Conservation (phyloP, 495 filamentous ascomycete species). For the Neurospora tetrasperma region DNA sequence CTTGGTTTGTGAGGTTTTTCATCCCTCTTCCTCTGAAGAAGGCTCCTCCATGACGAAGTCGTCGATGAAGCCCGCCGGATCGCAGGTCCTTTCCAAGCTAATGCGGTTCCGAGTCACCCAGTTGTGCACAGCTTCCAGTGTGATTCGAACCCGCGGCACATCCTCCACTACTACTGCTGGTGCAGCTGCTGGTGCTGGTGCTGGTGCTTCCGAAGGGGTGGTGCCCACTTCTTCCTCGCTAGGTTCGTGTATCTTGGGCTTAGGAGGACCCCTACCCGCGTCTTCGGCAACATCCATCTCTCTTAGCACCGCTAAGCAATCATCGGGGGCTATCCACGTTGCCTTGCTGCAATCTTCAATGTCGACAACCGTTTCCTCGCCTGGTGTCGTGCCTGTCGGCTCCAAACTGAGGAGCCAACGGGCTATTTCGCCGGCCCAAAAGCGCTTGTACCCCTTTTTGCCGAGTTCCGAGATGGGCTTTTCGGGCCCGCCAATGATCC, state of each 20-base stretch:
- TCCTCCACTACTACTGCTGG: slow-evolving; percentile 9
- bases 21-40: slow-evolving; percentile 21
- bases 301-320: slow-evolving; percentile 67
- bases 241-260: not conserved
- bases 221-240: slow-evolving; percentile 17
- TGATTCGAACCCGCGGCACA: slow-evolving; percentile 39
- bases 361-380: slow-evolving; percentile 24
- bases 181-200: not conserved
- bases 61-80: slow-evolving; percentile 46
- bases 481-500: slow-evolving; percentile 82
- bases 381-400: not conserved
- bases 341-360: slow-evolving; percentile 37
- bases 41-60: slow-evolving; percentile 31
- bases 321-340: slow-evolving; percentile 74
- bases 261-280: slow-evolving; percentile 36
- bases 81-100: slow-evolving; percentile 39
- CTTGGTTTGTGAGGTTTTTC: not conserved
- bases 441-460: slow-evolving; percentile 65
- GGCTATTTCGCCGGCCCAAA: slow-evolving; percentile 74
- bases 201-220: not conserved
- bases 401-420: slow-evolving; percentile 48
- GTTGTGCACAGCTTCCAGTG: slow-evolving; percentile 41
- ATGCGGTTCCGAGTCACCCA: slow-evolving; percentile 43
- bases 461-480: slow-evolving; percentile 83
- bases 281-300: slow-evolving; percentile 66